Evolutionary conservation across 345 rosid species (phyloP), one percentile per base, ranked within the genome.

Genomic region (Firmiana major): DNA sequence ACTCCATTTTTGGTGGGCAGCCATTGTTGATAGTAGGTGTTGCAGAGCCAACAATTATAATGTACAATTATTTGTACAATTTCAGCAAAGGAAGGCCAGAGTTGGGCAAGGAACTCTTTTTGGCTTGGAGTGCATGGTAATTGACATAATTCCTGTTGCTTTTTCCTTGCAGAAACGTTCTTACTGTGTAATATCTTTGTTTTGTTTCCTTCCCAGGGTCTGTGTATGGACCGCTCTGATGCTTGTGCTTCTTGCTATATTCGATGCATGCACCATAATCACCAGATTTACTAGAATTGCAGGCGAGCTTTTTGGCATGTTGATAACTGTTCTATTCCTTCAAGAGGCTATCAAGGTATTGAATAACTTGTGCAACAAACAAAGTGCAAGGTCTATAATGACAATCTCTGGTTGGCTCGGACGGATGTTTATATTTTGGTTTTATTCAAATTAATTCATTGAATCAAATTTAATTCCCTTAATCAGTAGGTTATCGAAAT

Each of bases 41-140:
- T 69, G 98, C 98, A 6, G 97, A 94, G 71, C 97, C 98, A 3
- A 94, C 98, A 4, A 82, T 90, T 73, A 94, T 92, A 19, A 94
- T 94, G 98, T 92, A 90, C 83, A 90, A 90, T 73, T 94, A 92
- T 73, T 80, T 92, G 84, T 92, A 92, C 84, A 85, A 80, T 77
- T 94, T 94, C 83, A 75, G 92, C 80, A 80, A 84, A 79, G 83
- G 84, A 43, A 86, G 89, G 79, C 86, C 84, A 0, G 91, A 84
- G 9, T 53, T 94, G 70, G 97, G 98, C 43, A 74, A 55, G 26
- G 80, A 87, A 38, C 88, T 92, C 72, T 94, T 71, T 76, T 74
- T 92, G 43, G 91, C 98, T 75, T 94, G 98, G 97, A 83, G 86
- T 46, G 94, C 87, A 71, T 94, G 98, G 96, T 94, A 85, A 86